phyloP scores from a whole-genome alignment of 2,329 filamentous ascomycete species.

The Calonectria henricotiae region DNA sequence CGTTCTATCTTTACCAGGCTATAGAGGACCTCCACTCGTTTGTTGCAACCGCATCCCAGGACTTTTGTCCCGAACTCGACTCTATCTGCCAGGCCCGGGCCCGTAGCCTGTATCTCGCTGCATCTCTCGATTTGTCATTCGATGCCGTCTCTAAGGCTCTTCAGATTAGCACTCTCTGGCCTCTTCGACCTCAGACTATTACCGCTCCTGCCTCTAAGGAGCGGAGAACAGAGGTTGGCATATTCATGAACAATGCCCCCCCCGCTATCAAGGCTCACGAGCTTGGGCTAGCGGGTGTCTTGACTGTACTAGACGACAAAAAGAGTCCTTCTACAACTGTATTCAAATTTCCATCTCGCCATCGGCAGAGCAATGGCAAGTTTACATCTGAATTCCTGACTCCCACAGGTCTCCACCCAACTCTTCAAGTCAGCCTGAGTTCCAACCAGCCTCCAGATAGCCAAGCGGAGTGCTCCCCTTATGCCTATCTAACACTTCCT shows the following conservation, averaged over 20 bases:
- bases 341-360: conserved; percentile 88
- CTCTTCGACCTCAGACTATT: conserved; percentile 62
- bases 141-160: conserved; percentile 78
- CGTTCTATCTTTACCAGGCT: conserved; percentile 79
- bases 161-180: conserved; percentile 78
- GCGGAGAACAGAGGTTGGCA: conserved; percentile 84
- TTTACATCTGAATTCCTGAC: conserved; percentile 78
- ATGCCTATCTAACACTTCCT: conserved; percentile 88
- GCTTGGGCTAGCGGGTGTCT: conserved; percentile 82
- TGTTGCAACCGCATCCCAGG: conserved; percentile 66
- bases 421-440: conserved; percentile 78
- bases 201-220: conserved; percentile 60
- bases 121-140: conserved; percentile 84
- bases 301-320: conserved; percentile 85
- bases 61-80: conserved; percentile 67
- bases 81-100: conserved; percentile 67
- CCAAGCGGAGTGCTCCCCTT: conserved; percentile 77
- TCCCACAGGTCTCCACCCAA: conserved; percentile 89
- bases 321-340: conserved; percentile 81
- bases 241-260: conserved; percentile 78
- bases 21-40: conserved; percentile 73
- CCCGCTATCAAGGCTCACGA: conserved; percentile 78
- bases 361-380: conserved; percentile 72
- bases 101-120: conserved; percentile 66
- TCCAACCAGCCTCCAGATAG: conserved; percentile 67